Evolutionary conservation across 306 rosid species (phyloP), one percentile per base, ranked within the genome.

Genomic region (Pyrus communis): DNA sequence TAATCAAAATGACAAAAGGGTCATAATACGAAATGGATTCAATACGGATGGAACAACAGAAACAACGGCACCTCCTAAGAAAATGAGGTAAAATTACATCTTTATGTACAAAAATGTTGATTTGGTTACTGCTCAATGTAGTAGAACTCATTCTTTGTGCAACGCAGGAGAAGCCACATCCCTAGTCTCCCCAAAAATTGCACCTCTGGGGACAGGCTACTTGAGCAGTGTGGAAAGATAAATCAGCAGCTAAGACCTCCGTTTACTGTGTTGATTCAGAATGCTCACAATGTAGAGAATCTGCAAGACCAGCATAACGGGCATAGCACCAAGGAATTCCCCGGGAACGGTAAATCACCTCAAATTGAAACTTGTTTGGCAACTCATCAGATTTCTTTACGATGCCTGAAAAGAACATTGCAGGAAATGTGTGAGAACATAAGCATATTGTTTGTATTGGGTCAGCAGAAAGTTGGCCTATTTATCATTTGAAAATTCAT

Each of bases 191-290:
- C 89, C 4, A 88, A 82, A 78, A 85, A 78, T 72, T 88, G 82
- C 86, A 79, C 75, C 78, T 85, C 75, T 19, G 86, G 82, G 78
- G 93, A 87, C 81, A 80, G 91, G 82, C 86, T 86, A 66, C 89
- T 84, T 78, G 91, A 85, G 78, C 93, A 75, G 77, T 70, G 84
- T 74, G 89, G 84, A 75, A 75, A 77, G 63, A 80, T 76, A 58
- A 84, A 81, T 81, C 93, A 85, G 84, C 93, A 85, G 71, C 73
- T 77, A 65, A 85, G 99, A 84, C 82, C 93, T 54, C 98, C 99
- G 21, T 83, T 96, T 58, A 81, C 97, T 8, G 94, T 89, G n/a
- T 84, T 96, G 89, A 77, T 91, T 81, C 91, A 91, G 86, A 96
- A 96, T 77, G 71, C 80, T 70, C 83, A 82, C 69, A 79, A 71